Conservation (phyloP, 306 rosid genomes). For the cucumber (Cucumis sativus) region DNA sequence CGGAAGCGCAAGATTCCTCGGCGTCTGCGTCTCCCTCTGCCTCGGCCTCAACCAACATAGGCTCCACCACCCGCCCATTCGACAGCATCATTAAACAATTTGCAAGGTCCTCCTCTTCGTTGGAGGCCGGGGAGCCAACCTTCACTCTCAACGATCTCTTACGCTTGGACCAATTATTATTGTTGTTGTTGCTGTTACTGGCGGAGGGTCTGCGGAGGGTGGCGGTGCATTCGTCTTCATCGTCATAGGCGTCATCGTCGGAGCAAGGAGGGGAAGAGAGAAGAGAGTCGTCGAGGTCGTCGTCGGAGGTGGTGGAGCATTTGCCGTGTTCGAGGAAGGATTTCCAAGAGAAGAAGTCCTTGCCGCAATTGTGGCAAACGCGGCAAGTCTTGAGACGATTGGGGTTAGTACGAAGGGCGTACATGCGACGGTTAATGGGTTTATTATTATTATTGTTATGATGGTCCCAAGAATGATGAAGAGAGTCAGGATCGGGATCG, state of each 20-base stretch:
- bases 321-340: conserved; percentile 86
- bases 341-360: conserved; percentile 73
- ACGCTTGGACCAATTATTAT: conserved; percentile 44
- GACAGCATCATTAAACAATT: conserved; percentile 92
- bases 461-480: conserved; percentile 9
- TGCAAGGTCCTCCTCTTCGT: conserved; percentile 84
- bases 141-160: conserved; percentile 60
- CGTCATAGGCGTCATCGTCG: conserved; percentile 2
- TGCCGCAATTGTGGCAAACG: conserved; percentile 74
- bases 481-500: too few relatives aligned
- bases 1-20: conserved; percentile 76
- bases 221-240: neutral
- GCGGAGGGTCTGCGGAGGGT: conserved; percentile 22
- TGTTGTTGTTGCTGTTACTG: neutral
- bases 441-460: neutral
- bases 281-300: conserved; percentile 37
- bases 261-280: conserved; percentile 56
- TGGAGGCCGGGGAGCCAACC: conserved; percentile 50
- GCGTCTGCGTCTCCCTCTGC: conserved; percentile 30
- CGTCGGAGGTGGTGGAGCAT: conserved; percentile 45
- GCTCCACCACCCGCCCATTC: conserved; percentile 42
- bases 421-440: conserved; percentile 60
- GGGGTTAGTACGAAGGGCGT: conserved; percentile 74
- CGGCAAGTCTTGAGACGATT: conserved; percentile 65
- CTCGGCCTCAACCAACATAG: conserved; percentile 35